Percentiles rank a stretch among this genome's conserved stretches.
Evolutionary conservation across 176 grass and related monocot species (phyloP).

Genomic region (Lolium multiflorum): DNA sequence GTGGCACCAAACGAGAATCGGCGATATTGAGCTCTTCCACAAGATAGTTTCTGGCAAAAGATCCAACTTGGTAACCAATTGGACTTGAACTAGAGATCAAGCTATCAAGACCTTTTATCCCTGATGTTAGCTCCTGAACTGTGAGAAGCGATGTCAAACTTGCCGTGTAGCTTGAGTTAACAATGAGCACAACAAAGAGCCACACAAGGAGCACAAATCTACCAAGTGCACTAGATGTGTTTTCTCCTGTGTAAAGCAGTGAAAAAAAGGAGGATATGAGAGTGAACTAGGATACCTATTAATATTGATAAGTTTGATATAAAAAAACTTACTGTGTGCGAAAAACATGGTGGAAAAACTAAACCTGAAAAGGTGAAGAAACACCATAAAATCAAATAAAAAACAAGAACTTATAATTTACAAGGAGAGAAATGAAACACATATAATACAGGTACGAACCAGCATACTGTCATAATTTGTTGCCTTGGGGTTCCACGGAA

Average conservation of each 20-base stretch:
- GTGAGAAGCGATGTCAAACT: constrained; percentile 97
- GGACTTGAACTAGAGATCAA: constrained; percentile 64
- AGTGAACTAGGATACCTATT: constrained; percentile 25
- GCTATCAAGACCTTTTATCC: constrained; percentile 76
- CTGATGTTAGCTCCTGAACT: constrained; percentile 80
- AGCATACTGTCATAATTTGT: constrained; percentile 84
- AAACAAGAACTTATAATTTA: neutral
- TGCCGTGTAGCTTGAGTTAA: constrained; percentile 94
- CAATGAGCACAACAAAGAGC: constrained; percentile 89
- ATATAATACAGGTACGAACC: constrained; percentile 52
- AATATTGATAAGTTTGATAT: constrained; percentile 25
- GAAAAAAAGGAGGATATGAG: constrained; percentile 42
- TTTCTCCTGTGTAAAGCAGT: constrained; percentile 77
- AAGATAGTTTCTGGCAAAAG: constrained; percentile 80
- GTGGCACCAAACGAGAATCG: constrained; percentile 56
- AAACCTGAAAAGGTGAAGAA: constrained; percentile 75
- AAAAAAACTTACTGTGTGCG: constrained; percentile 71
- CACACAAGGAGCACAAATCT: constrained; percentile 83
- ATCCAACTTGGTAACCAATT: constrained; percentile 84
- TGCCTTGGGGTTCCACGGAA: constrained; percentile 81
- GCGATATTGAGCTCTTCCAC: constrained; percentile 71
- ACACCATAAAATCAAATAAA: constrained; percentile 22
- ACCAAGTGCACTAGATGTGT: constrained; percentile 83
- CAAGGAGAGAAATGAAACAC: neutral
- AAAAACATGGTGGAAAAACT: constrained; percentile 96